Percentiles rank a stretch among this genome's conserved stretches.
Conservation (phyloP, 2,329 filamentous ascomycete genomes). For the Grosmannia clavigera region DNA sequence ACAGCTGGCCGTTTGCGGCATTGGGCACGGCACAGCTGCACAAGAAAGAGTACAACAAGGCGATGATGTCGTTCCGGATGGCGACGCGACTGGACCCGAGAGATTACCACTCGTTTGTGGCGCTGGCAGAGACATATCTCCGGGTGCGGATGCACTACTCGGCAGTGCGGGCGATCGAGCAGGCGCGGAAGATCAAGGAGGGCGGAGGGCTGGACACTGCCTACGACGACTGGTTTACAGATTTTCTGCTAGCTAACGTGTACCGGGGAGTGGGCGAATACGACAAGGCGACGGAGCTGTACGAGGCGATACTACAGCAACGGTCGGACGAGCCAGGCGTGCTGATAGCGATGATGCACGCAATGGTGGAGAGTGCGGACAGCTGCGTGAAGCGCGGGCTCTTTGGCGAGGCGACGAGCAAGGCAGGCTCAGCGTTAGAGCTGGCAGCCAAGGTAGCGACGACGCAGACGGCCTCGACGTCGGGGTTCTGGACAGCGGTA, state of each 20-base stretch:
- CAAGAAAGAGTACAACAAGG: slow-evolving; percentile 78
- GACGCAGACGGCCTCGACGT: slow-evolving; percentile 52
- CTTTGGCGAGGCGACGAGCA: slow-evolving; percentile 69
- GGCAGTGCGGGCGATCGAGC: slow-evolving; percentile 80
- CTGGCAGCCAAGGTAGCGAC: slow-evolving; percentile 53
- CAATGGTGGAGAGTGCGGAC: slow-evolving; percentile 70
- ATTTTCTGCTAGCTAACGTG: slow-evolving; percentile 93
- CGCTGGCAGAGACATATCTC: slow-evolving; percentile 93
- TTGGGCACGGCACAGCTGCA: slow-evolving; percentile 90
- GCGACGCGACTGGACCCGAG: slow-evolving; percentile 71
- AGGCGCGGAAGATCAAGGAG: slow-evolving; percentile 66
- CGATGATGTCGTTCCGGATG: slow-evolving; percentile 83
- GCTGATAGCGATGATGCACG: slow-evolving; percentile 76
- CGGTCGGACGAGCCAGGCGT: slow-evolving; percentile 74
- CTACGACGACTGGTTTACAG: slow-evolving; percentile 83
- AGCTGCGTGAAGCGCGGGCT: slow-evolving; percentile 68
- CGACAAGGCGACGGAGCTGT: slow-evolving; percentile 67
- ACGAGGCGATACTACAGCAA: slow-evolving; percentile 56
- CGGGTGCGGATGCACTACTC: slow-evolving; percentile 87
- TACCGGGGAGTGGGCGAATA: slow-evolving; percentile 85
- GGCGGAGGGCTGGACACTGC: slow-evolving; percentile 37
- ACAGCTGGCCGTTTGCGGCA: slow-evolving; percentile 93
- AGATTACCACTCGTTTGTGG: slow-evolving; percentile 94
- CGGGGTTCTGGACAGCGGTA: slow-evolving; percentile 84
- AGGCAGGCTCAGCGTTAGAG: slow-evolving; percentile 55